These are phyloP conservation scores for Lactuca sativa DNA, from an alignment of 129 eudicot genomes.

Conservation along the genomic window DNA sequence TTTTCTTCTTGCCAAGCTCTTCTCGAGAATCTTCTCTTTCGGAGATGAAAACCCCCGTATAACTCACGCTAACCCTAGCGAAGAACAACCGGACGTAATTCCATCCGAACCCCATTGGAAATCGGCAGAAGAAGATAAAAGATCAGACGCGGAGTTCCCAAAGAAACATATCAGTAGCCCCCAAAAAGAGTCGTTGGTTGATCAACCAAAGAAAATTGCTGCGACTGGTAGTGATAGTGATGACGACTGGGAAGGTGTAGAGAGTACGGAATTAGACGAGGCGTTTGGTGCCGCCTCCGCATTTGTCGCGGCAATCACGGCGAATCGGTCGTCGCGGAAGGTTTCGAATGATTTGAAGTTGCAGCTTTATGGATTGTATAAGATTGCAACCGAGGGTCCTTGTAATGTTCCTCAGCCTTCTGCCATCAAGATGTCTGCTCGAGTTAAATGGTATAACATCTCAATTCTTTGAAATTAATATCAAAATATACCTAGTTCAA, in stretches of 20 bases:
- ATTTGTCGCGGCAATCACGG: slow-evolving; percentile 69
- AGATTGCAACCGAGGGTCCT: slow-evolving; percentile 95
- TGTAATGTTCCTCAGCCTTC: slow-evolving; percentile 76
- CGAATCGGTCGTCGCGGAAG: slow-evolving; percentile 51
- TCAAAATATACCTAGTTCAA: not conserved
- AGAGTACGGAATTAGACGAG: slow-evolving; percentile 79
- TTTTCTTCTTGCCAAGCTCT: slow-evolving; percentile 79
- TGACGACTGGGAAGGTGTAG: slow-evolving; percentile 98
- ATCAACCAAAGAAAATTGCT: slow-evolving; percentile 23
- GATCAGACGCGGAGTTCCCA: slow-evolving; percentile 34
- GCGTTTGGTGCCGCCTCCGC: slow-evolving; percentile 81
- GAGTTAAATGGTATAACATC: slow-evolving; percentile 73
- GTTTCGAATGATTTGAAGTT: slow-evolving; percentile 66
- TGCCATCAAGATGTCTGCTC: slow-evolving; percentile 74
- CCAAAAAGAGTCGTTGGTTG: slow-evolving; percentile 31
- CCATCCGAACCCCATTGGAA: slow-evolving; percentile 14
- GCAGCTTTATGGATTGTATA: slow-evolving; percentile 77
- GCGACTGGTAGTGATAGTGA: slow-evolving; percentile 41
- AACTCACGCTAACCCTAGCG: slow-evolving; percentile 28
- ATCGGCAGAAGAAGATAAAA: not conserved
- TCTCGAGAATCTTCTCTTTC: slow-evolving; percentile 67
- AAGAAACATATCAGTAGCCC: slow-evolving; percentile 23
- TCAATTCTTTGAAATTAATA: not conserved
- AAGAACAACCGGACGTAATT: not conserved
- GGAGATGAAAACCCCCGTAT: slow-evolving; percentile 50